Conservation (phyloP, 768 basidiomycete species). For the Chalciporus sphaerocephalus region DNA sequence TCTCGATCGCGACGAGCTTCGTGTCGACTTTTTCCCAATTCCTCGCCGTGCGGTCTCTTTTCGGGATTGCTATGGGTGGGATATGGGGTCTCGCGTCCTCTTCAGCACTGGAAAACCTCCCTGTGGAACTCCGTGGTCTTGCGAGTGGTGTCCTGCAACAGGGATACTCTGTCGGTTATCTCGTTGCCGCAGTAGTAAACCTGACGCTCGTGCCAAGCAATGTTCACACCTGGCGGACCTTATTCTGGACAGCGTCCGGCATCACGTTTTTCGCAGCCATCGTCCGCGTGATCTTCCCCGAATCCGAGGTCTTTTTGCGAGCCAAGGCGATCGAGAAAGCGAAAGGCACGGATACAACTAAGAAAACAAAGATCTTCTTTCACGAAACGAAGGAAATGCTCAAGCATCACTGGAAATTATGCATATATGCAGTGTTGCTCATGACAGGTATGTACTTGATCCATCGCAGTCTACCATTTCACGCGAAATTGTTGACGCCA, state of each 20-base stretch:
- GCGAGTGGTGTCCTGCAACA: conserved; percentile 83
- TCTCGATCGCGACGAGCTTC: conserved; percentile 81
- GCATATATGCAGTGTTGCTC: conserved; percentile 78
- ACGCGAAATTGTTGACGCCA: neutral
- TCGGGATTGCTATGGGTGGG: conserved; percentile 86
- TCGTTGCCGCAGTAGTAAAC: conserved; percentile 81
- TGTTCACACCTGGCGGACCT: conserved; percentile 57
- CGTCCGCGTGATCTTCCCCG: conserved; percentile 66
- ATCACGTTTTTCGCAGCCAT: conserved; percentile 66
- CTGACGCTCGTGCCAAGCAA: conserved; percentile 46
- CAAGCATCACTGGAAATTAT: conserved; percentile 74
- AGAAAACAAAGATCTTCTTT: conserved; percentile 70
- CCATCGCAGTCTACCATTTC: neutral
- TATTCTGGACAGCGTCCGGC: conserved; percentile 80
- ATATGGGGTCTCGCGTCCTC: conserved; percentile 83
- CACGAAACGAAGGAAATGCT: conserved; percentile 73
- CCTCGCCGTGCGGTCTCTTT: conserved; percentile 76
- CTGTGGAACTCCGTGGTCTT: conserved; percentile 80
- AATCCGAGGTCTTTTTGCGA: conserved; percentile 68
- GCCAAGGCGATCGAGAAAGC: conserved; percentile 54
- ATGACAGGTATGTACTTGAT: conserved; percentile 50
- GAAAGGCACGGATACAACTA: conserved; percentile 30
- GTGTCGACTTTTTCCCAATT: conserved; percentile 73
- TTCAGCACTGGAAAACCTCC: conserved; percentile 85
- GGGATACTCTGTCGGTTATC: conserved; percentile 84